phyloP scores from a whole-genome alignment of 2,329 filamentous ascomycete species.

The Aulographum hederae region DNA sequence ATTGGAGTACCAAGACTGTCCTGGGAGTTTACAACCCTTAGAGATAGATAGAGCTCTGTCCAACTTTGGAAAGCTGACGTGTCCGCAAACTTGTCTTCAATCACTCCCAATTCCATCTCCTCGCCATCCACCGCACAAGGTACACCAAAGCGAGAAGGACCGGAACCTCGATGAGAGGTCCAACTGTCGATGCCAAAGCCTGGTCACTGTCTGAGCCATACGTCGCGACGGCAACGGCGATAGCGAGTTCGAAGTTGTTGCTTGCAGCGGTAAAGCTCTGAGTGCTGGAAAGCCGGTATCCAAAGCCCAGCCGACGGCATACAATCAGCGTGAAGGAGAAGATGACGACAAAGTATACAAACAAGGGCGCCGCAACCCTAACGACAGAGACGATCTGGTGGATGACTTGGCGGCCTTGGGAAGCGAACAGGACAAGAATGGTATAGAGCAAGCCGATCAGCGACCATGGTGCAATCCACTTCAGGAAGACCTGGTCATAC shows the following conservation, averaged over 20 bases:
- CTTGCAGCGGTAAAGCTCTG: constrained; percentile 82
- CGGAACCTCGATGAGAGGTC: constrained; percentile 73
- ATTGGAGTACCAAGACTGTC: too few relatives aligned
- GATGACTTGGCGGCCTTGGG: constrained; percentile 58
- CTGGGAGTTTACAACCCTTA: too few relatives aligned
- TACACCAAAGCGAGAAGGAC: constrained; percentile 66
- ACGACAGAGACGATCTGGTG: constrained; percentile 71
- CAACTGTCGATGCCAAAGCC: constrained; percentile 66
- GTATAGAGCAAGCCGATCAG: constrained; percentile 75
- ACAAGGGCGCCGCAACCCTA: constrained; percentile 59
- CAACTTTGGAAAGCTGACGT: too few relatives aligned
- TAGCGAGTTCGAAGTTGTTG: constrained; percentile 86
- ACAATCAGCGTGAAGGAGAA: constrained; percentile 52
- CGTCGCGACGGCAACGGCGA: constrained; percentile 68
- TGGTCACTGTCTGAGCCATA: constrained; percentile 65
- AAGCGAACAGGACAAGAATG: constrained; percentile 70
- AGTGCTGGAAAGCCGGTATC: constrained; percentile 50
- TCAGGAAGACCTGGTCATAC: constrained; percentile 56
- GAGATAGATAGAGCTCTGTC: too few relatives aligned
- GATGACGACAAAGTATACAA: constrained; percentile 64
- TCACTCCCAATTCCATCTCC: constrained; percentile 32
- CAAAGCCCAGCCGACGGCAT: constrained; percentile 49
- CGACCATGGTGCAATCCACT: constrained; percentile 51
- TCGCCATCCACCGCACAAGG: constrained; percentile 41
- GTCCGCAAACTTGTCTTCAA: background rate